phyloP scores from a whole-genome alignment of 139 green algal species.

The Picochlorum sp. region DNA sequence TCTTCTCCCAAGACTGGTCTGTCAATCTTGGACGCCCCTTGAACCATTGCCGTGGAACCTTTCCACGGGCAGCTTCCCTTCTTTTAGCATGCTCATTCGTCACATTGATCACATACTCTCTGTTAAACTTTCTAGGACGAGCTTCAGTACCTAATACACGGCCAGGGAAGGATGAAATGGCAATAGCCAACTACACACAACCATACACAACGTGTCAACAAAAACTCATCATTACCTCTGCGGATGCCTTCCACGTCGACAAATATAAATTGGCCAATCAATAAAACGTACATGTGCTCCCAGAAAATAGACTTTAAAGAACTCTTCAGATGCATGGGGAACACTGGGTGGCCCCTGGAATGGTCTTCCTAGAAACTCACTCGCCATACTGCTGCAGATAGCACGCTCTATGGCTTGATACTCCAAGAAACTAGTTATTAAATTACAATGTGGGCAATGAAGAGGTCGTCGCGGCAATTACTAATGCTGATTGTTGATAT shows the following conservation, averaged over 20 bases:
- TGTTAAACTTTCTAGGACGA: constrained; percentile 56
- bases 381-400: constrained; percentile 6
- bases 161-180: constrained; percentile 54
- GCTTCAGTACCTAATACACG: constrained; percentile 60
- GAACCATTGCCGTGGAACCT: constrained; percentile 44
- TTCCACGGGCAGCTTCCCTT: constrained; percentile 47
- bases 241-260: not conserved
- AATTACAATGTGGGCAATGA: too few relatives aligned
- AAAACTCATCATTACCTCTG: not conserved
- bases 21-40: constrained; percentile 15
- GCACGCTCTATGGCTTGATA: too few relatives aligned
- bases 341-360: constrained; percentile 61
- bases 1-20: constrained; percentile 66
- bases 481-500: too few relatives aligned
- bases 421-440: too few relatives aligned
- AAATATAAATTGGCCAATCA: not conserved
- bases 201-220: not conserved
- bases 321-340: constrained; percentile 56
- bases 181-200: constrained; percentile 43
- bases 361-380: constrained; percentile 27
- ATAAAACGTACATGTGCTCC: constrained; percentile 49
- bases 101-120: constrained; percentile 61
- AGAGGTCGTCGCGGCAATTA: too few relatives aligned
- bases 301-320: constrained; percentile 71
- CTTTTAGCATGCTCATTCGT: constrained; percentile 63